A percentile compares a stretch with the other conserved stretches of the same genome.
These are phyloP conservation scores for Aspergillus arachidicola DNA, from an alignment of 2,329 filamentous ascomycete species.

Conservation along the genomic window DNA sequence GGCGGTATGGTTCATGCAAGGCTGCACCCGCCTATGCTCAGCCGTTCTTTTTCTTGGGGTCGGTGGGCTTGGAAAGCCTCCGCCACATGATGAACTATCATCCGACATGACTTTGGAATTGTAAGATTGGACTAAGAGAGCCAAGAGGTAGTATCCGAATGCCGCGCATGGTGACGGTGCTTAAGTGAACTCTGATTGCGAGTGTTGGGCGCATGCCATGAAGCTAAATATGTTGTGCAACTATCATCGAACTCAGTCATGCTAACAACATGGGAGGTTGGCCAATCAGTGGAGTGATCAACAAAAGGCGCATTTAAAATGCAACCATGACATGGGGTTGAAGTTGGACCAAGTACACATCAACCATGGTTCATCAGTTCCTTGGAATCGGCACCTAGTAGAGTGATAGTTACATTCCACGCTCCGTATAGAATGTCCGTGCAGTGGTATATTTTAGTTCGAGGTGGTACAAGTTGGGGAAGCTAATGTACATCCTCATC, in stretches of 20 bases:
- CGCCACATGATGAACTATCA: neutral
- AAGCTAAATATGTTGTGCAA: neutral
- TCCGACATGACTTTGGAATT: neutral
- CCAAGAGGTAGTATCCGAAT: constrained; percentile 3
- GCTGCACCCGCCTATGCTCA: neutral
- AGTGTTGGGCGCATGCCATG: neutral
- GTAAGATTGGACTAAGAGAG: neutral
- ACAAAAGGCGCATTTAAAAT: neutral
- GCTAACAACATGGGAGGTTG: too few species aligned
- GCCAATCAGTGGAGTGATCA: too few species aligned
- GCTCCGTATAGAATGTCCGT: neutral
- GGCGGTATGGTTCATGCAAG: neutral
- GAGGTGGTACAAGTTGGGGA: neutral
- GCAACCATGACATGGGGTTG: neutral
- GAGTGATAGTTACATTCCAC: constrained; percentile 1
- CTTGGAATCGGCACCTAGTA: neutral
- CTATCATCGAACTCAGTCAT: neutral
- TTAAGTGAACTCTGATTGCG: neutral
- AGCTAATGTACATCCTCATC: neutral
- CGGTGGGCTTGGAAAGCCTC: neutral
- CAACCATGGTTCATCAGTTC: neutral
- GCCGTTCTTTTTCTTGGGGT: neutral
- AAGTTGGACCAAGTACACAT: neutral
- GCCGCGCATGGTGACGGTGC: neutral
- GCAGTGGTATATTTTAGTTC: neutral